Evolutionary conservation across 345 rosid species (phyloP).

Genomic region (Mercurialis annua): DNA sequence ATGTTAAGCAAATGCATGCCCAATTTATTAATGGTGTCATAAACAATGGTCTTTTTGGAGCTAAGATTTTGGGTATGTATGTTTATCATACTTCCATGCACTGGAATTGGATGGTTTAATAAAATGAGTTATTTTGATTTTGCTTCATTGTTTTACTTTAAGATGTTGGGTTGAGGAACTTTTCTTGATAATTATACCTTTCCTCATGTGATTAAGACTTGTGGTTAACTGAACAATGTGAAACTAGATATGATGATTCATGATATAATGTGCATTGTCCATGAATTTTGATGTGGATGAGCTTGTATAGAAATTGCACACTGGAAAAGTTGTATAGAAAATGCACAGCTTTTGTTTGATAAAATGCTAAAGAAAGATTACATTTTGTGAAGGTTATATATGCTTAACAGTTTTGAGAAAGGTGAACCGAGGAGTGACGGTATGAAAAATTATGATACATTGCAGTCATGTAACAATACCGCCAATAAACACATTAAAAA

Average conservation of each 20-base stretch:
- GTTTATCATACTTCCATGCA: slow-evolving; percentile 37
- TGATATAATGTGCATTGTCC: slow-evolving; percentile 29
- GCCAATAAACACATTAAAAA: no score
- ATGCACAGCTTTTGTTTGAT: slow-evolving; percentile 49
- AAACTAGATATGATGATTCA: slow-evolving; percentile 43
- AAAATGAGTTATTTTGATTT: slow-evolving; percentile 45
- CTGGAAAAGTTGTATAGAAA: slow-evolving; percentile 40
- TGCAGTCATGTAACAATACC: no score
- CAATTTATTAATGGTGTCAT: slow-evolving; percentile 44
- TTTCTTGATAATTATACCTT: slow-evolving; percentile 72
- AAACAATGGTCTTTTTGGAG: slow-evolving; percentile 28
- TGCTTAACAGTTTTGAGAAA: slow-evolving; percentile 61
- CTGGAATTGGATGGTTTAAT: slow-evolving; percentile 72
- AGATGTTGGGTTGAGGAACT: slow-evolving; percentile 67
- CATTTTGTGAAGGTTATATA: slow-evolving; percentile 86
- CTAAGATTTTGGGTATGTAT: slow-evolving; percentile 55
- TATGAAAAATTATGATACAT: slow-evolving; percentile 48
- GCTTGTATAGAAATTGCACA: slow-evolving; percentile 66
- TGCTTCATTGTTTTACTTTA: slow-evolving; percentile 63
- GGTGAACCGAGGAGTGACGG: slow-evolving; percentile 42
- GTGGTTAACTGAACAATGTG: slow-evolving; percentile 41
- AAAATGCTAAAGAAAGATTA: slow-evolving; percentile 51
- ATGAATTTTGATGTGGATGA: slow-evolving; percentile 54
- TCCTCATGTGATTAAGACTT: slow-evolving; percentile 69
- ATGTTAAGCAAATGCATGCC: slow-evolving; percentile 59